A percentile compares a stretch with the other conserved stretches of the same genome.
phyloP scores from a whole-genome alignment of 2,329 filamentous ascomycete species.

The Fusarium graminum region DNA sequence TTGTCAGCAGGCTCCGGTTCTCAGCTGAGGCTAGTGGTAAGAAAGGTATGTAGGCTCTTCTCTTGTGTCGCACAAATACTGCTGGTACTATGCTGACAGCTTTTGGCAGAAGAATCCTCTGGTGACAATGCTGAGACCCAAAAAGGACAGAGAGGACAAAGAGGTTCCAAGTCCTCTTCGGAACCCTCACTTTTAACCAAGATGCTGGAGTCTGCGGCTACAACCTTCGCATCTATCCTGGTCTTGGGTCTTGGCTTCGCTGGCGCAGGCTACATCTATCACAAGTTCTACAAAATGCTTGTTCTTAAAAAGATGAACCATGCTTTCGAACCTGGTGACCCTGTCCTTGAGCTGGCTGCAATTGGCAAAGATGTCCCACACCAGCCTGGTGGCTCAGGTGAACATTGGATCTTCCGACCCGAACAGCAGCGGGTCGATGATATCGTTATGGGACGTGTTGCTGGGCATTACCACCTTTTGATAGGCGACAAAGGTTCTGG shows the following conservation, averaged over 20 bases:
- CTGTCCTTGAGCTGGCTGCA: conserved; percentile 84
- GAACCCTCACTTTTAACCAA: conserved; percentile 64
- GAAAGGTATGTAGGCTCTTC: conserved; percentile 45
- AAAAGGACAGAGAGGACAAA: conserved; percentile 5
- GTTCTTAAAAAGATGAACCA: conserved; percentile 93
- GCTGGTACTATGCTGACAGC: conserved; percentile 22
- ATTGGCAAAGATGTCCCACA: conserved; percentile 68
- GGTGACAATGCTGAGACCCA: conserved; percentile 10
- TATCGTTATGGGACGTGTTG: conserved; percentile 80
- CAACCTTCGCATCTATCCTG: conserved; percentile 79
- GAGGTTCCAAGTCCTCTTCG: conserved; percentile 22
- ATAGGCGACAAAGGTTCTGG: conserved; percentile 97
- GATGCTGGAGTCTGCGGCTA: conserved; percentile 80
- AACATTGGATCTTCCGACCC: conserved; percentile 80
- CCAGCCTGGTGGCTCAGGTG: conserved; percentile 55
- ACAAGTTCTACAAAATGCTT: conserved; percentile 87
- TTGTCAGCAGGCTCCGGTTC: conserved; percentile 45
- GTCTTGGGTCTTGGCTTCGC: conserved; percentile 76
- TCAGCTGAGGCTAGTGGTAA: conserved; percentile 48
- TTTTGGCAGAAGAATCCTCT: conserved; percentile 20
- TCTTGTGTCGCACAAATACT: neutral
- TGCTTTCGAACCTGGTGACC: conserved; percentile 92
- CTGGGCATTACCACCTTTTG: conserved; percentile 90
- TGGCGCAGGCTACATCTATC: conserved; percentile 80
- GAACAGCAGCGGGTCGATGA: conserved; percentile 85